Evolutionary conservation across 441 rosid genomes (phyloP), one percentile per base, ranked within the genome.

Genomic region (Populus hybrid): DNA sequence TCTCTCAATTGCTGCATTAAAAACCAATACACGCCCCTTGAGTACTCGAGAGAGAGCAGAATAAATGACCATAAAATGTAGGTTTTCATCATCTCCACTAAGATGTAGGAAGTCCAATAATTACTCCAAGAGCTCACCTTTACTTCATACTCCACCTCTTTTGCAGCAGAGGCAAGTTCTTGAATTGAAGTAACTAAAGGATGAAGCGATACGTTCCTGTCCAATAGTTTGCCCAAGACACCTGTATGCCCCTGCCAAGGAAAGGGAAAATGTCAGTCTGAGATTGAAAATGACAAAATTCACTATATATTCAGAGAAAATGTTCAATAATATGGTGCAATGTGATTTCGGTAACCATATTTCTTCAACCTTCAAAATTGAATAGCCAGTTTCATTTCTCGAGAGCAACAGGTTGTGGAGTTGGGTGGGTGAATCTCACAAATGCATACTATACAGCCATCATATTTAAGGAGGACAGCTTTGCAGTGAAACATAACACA

Each of bases 171-270:
- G 6, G 69, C 76, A 78, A 95, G 84, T 76, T 85, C 87, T 85
- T 88, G 84, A 76, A 92, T 91, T 61, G 97, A 86, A 69, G 76
- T n/a, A 64, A 74, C 82, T 73, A 95, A 72, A 30, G 98, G 96
- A 73, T 80, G 72, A 32, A 89, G 80, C 50, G 90, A 91, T 19
- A 85, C 67, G 67, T 78, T 84, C 75, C 68, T 78, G 78, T 87
- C 83, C 83, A 92, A 69, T 75, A 88, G 74, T n/a, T 81, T 85
- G 81, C 81, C 81, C 88, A 93, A 79, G 65, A 77, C 64, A 73
- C 84, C 88, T 67, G 65, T 85, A 77, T 93, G 83, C 46, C 36
- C 75, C 95, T 89, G 88, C 74, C 65, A 73, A 72, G 42, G 70
- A 57, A 21, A 38, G 24, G 64, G 38, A 57, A 80, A 26, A 67